Evolutionary conservation across 1,139 yeast genomes (phyloP).

Genomic region (Ogataea hybrid): DNA sequence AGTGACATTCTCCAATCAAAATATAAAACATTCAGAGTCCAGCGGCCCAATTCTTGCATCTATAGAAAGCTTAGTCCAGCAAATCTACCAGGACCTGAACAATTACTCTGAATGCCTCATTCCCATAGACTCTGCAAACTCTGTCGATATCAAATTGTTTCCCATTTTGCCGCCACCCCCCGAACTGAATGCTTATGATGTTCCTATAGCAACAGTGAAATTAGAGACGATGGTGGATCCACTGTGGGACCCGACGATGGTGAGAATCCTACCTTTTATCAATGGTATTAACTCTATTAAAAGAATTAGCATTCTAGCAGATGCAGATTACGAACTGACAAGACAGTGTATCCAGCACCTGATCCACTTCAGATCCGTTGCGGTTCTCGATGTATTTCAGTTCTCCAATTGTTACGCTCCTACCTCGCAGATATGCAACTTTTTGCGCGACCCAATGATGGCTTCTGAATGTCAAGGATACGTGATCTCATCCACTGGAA

Average conservation of each 20-base stretch:
- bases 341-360: conserved; percentile 89
- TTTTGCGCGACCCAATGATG: conserved; percentile 61
- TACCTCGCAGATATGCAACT: conserved; percentile 70
- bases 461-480: conserved; percentile 87
- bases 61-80: conserved; percentile 79
- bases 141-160: conserved; percentile 87
- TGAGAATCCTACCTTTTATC: conserved; percentile 78
- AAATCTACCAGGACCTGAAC: conserved; percentile 87
- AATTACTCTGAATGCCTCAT: conserved; percentile 95
- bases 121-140: conserved; percentile 85
- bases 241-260: conserved; percentile 97
- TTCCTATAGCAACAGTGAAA: conserved; percentile 82
- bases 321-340: conserved; percentile 76
- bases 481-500: conserved; percentile 42
- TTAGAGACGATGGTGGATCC: conserved; percentile 72
- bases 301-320: conserved; percentile 73
- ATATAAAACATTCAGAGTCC: conserved; percentile 26
- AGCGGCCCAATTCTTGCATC: conserved; percentile 51
- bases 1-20: conserved; percentile 21
- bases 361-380: conserved; percentile 83
- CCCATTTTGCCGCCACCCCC: conserved; percentile 88
- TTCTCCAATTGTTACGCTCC: conserved; percentile 88
- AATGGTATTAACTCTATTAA: conserved; percentile 85
- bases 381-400: conserved; percentile 83
- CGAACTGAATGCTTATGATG: conserved; percentile 68